phyloP scores from a whole-genome alignment of 1,139 yeast genomes.

The Candida smagusa region DNA sequence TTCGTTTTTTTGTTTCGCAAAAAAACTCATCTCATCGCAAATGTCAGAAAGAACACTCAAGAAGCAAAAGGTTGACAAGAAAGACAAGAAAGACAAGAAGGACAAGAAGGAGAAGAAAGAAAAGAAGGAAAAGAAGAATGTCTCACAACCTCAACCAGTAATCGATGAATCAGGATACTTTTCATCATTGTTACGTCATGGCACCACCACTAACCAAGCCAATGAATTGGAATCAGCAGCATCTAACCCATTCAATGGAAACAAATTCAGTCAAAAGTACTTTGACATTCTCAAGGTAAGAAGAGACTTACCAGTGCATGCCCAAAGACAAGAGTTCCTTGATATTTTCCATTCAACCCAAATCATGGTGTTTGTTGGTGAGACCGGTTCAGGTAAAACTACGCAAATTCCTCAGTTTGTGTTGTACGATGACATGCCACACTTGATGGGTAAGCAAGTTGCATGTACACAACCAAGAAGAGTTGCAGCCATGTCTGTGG shows the following conservation, averaged over 20 bases:
- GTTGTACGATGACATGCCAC: conserved; percentile 87
- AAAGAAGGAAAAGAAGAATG: conserved; percentile 27
- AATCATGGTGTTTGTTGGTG: conserved; percentile 97
- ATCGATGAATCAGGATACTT: conserved; percentile 48
- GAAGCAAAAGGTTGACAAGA: conserved; percentile 38
- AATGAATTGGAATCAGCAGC: conserved; percentile 58
- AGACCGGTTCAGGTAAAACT: conserved; percentile 97
- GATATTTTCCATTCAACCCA: conserved; percentile 81
- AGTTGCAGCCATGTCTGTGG: conserved; percentile 98
- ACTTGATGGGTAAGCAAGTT: conserved; percentile 70
- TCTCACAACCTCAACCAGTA: conserved; percentile 32
- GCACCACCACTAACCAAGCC: conserved; percentile 76
- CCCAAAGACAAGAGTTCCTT: conserved; percentile 87
- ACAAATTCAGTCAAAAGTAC: conserved; percentile 58
- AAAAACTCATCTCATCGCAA: conserved; percentile 1
- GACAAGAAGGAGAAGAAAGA: conserved; percentile 47
- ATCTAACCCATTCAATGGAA: conserved; percentile 77
- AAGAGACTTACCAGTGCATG: conserved; percentile 89
- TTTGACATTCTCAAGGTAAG: conserved; percentile 73
- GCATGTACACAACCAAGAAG: conserved; percentile 98
- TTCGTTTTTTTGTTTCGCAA: too few relatives aligned
- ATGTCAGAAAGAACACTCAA: conserved; percentile 32
- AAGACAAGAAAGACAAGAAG: conserved; percentile 39
- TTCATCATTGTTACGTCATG: conserved; percentile 51
- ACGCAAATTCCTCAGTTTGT: conserved; percentile 97